Evolutionary conservation across 2,329 filamentous ascomycete species (phyloP).

Genomic region (Phoma sp.): DNA sequence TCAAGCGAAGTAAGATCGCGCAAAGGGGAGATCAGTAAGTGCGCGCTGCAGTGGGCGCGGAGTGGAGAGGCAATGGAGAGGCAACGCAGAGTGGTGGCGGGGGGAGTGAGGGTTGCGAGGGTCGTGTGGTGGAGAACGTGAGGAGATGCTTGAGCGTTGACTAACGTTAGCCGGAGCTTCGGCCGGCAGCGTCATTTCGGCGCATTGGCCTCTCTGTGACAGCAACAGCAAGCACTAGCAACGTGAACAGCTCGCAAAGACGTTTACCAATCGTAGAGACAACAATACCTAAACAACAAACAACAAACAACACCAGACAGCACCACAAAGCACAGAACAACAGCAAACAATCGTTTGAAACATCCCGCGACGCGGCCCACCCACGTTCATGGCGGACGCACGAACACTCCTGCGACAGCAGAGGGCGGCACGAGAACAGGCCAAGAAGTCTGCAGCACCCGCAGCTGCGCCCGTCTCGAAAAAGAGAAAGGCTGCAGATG

Average conservation of each 20-base stretch:
- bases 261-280: not conserved
- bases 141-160: conserved; percentile 38
- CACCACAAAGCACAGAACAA: too few relatives aligned
- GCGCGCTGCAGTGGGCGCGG: conserved; percentile 16
- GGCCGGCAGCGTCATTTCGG: not conserved
- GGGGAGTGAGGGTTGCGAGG: conserved; percentile 25
- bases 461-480: conserved; percentile 38
- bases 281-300: not conserved
- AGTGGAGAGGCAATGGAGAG: conserved; percentile 17
- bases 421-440: conserved; percentile 46
- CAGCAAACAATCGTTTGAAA: not conserved
- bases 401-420: conserved; percentile 49
- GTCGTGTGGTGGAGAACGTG: conserved; percentile 42
- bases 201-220: conserved; percentile 2
- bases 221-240: not conserved
- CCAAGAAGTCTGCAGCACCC: conserved; percentile 38
- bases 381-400: conserved; percentile 45
- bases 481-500: conserved; percentile 46
- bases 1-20: conserved; percentile 3
- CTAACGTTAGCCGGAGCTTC: conserved; percentile 11
- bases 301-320: not conserved
- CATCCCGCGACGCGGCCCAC: not conserved
- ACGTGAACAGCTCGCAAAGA: not conserved
- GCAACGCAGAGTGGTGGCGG: conserved; percentile 21
- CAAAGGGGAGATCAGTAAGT: conserved; percentile 9